Percentiles rank a stretch among this genome's conserved stretches.
phyloP scores from a whole-genome alignment of 192 early-diverging fungal genomes.

The Chytriomyces sp. region DNA sequence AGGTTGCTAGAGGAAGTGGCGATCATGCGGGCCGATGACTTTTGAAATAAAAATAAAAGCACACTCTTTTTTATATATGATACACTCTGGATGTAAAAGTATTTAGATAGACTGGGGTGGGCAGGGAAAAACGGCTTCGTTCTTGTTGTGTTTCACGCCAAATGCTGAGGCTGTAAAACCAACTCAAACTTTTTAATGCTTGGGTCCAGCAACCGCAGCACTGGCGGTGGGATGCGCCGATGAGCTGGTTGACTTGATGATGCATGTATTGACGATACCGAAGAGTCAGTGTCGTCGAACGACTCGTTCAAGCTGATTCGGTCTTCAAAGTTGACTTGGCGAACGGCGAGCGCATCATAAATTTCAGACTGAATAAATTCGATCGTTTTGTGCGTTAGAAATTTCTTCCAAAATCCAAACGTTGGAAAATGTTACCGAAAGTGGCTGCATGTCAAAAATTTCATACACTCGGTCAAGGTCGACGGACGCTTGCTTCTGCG shows the following conservation, averaged over 20 bases:
- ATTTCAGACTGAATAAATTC: slow-evolving; percentile 19
- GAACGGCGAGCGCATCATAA: background rate
- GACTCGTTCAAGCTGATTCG: slow-evolving; percentile 32
- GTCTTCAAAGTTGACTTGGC: slow-evolving; percentile 16
- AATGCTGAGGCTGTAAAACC: slow-evolving; percentile 14
- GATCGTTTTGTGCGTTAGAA: background rate
- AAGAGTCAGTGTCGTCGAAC: slow-evolving; percentile 31
- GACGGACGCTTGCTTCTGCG: background rate
- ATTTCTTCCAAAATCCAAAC: background rate
- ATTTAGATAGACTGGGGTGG: background rate
- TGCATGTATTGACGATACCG: slow-evolving; percentile 9
- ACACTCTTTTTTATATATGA: background rate
- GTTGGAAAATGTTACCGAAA: slow-evolving; percentile 14
- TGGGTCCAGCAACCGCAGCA: background rate
- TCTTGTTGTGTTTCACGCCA: too few species aligned
- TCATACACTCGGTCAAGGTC: slow-evolving; percentile 20
- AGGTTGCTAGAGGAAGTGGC: slow-evolving; percentile 67
- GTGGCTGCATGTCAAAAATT: slow-evolving; percentile 13
- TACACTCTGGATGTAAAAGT: background rate
- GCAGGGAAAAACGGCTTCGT: background rate
- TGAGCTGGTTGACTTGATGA: background rate
- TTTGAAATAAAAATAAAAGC: slow-evolving; percentile 17
- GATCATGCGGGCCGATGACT: slow-evolving; percentile 39
- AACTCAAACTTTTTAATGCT: slow-evolving; percentile 11
- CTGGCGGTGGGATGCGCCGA: slow-evolving; percentile 1